Evolutionary conservation across 2,329 filamentous ascomycete species (phyloP).

Genomic region (Hypoxylon sp.): DNA sequence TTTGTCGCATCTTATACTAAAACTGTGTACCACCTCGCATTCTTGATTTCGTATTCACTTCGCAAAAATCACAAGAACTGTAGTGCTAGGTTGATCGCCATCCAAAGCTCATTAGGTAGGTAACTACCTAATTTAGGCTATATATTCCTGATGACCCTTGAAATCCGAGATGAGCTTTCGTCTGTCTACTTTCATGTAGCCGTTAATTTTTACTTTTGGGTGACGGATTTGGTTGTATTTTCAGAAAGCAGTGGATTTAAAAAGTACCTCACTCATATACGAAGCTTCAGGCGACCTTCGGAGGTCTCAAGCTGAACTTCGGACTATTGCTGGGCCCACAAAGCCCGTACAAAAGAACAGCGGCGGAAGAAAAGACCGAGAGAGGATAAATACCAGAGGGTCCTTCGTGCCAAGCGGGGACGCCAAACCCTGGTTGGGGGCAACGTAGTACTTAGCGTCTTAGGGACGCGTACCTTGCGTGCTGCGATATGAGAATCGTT

Average conservation of each 20-base stretch:
- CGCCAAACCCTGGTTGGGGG: conserved; percentile 8
- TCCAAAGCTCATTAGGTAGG: not conserved
- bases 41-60: conserved; percentile 16
- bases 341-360: not conserved
- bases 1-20: not conserved
- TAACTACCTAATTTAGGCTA: not conserved
- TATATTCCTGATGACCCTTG: not conserved
- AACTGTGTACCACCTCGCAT: conserved; percentile 8
- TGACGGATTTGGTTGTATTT: not conserved
- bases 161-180: not conserved
- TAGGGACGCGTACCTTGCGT: conserved; percentile 29
- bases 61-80: not conserved
- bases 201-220: not conserved
- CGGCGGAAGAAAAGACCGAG: not conserved
- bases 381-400: not conserved
- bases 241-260: not conserved
- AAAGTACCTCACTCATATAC: conserved; percentile 7
- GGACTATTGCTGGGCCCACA: not conserved
- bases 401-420: conserved; percentile 1
- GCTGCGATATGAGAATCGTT: conserved; percentile 13
- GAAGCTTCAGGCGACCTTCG: not conserved
- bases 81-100: conserved; percentile 10
- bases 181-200: not conserved
- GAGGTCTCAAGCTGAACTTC: not conserved
- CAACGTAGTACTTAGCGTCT: conserved; percentile 15